Base-by-base conservation (phyloP, 1,139 yeast genomes). In the Kurtzmaniella quercitrusa region DNA sequence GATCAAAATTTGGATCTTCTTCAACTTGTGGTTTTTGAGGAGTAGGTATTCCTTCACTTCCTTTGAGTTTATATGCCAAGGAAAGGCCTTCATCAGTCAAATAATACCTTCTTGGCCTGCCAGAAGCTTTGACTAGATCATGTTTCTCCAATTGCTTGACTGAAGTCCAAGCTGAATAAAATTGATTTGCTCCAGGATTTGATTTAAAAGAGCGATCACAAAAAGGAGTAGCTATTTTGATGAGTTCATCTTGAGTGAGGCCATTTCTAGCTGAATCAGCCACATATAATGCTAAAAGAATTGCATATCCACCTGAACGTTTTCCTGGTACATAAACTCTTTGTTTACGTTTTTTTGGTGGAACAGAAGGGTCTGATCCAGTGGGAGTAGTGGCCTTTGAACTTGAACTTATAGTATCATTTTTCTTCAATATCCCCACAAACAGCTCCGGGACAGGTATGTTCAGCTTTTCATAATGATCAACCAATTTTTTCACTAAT, bases 261-360 rank as follows among this genome's bases (percentile, higher is more conserved):
- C 89, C 89, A 20, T 57, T 55, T 19, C 71, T 52, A 1, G 61
- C 53, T 8, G 65, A 62, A 53, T 84, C 93, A 23, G 74, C 60
- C 36, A 78, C 68, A 42, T 76, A 68, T 12, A 93, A 61, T 0
- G 85, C 84, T 17, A 89, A 51, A 33, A 93, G 55, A 5, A 93
- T 85, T 0, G 95, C 96, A 63, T 86, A 93, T 0, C 89, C 94
- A 0, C 98, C 97, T 0, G 95, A 80, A 35, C 94, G 67, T 48
- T 80, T 80, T 38, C 74, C 72, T 1, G 98, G 98, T 0, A 91
- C 74, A 57, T 88, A 93, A 36, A 62, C 66, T 45, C 71, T 67
- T 42, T 57, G 66, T 61, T 59, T 36, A 55, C 59, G 45, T 43
- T 54, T 57, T 45, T 54, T 57, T 45, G 57, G 62, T 21, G 57